Evolutionary conservation across 2,329 filamentous ascomycete genomes (phyloP).

Genomic region (Fusarium pininemorale): DNA sequence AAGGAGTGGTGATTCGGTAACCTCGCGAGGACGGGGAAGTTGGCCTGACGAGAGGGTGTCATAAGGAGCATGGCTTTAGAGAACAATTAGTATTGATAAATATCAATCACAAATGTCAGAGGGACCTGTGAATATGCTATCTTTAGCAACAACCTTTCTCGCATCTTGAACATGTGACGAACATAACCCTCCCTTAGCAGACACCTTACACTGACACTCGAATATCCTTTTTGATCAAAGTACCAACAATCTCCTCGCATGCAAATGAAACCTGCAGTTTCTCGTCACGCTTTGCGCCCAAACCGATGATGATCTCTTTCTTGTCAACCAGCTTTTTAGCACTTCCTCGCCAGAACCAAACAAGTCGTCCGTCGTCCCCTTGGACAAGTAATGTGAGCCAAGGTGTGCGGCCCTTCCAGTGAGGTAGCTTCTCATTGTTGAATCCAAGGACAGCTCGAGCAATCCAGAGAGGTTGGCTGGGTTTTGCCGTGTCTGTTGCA

Average conservation of each 20-base stretch:
- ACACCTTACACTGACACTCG: constrained; percentile 12
- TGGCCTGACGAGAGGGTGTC: background rate
- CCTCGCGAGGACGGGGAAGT: background rate
- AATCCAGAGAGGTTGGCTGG: constrained; percentile 41
- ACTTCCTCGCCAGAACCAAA: constrained; percentile 74
- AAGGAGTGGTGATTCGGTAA: background rate
- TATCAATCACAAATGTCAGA: background rate
- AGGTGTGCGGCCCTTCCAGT: constrained; percentile 71
- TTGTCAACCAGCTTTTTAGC: constrained; percentile 71
- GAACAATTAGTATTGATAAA: background rate
- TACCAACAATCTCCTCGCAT: constrained; percentile 85
- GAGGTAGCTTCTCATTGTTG: constrained; percentile 68
- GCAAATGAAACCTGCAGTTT: constrained; percentile 75
- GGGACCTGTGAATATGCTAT: background rate
- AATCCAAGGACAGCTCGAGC: constrained; percentile 76
- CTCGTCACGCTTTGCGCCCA: constrained; percentile 61
- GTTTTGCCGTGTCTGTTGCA: background rate
- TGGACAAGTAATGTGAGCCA: constrained; percentile 80
- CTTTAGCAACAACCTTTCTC: background rate
- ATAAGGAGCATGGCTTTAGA: background rate
- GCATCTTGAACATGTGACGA: background rate
- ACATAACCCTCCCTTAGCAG: background rate
- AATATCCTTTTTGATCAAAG: constrained; percentile 49
- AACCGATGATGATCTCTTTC: constrained; percentile 64
- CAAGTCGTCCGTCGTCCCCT: constrained; percentile 59